Evolutionary conservation across 768 basidiomycete species (phyloP), one percentile per base, ranked within the genome.

Genomic region (Infundibulicybe gibba): DNA sequence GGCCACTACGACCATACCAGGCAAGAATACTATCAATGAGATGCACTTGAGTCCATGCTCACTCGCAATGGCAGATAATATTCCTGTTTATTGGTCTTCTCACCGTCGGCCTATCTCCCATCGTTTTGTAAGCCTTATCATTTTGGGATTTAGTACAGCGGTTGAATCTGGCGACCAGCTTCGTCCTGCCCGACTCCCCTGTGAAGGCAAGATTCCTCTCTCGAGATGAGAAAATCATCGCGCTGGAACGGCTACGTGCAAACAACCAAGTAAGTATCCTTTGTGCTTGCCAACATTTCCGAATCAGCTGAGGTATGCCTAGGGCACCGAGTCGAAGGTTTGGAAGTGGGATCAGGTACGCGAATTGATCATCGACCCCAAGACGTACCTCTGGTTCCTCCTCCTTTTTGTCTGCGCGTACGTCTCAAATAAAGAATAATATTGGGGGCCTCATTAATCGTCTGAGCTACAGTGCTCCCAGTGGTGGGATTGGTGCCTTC

Each of bases 261-360:
- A 76, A 76, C 48, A 73, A 75, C 49, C 68, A 70, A 56, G 62
- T 25, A 70, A 56, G 62, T 25, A 25, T 25, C 25, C 25, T 8
- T 3, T 25, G 25, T 8, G 3, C 25, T 8, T 25, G 25, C 25
- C 25, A 25, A 25, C 8, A 8, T 25, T 25, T 25, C 8, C 8
- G 25, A 25, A 25, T 8, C 25, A 25, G 25, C 25, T 25, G 25
- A 25, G 48, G 41, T 41, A 17, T 19, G 21, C 25, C 8, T n/a
- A 41, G 67, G 72, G 67, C 17, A 70, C 64, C 5, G 74, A 75
- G 50, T 62, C 66, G 9, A 76, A 76, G 51, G 60, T 65, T 3
- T 74, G 71, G 70, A 75, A 74, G 55, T 68, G 68, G 67, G 60
- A 67, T 5, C 74, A 76, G 55, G 70, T 71, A 11, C 56, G 51